phyloP scores from a whole-genome alignment of 2,329 filamentous ascomycete genomes.

The Fusarium bactridioides region DNA sequence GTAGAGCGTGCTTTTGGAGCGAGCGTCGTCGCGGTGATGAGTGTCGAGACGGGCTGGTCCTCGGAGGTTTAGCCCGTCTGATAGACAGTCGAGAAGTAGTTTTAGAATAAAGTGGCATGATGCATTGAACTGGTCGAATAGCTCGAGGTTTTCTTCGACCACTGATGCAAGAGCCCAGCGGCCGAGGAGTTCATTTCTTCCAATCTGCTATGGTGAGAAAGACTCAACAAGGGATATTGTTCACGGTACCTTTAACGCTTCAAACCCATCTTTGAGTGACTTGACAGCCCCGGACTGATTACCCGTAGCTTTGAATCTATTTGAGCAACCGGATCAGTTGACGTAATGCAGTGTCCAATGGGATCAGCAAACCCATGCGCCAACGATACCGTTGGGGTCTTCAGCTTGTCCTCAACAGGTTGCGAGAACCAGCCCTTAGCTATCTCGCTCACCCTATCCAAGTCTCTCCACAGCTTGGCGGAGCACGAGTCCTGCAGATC shows the following conservation, averaged over 20 bases:
- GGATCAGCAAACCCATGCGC: neutral
- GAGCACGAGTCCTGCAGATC: constrained; percentile 6
- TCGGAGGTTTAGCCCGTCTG: neutral
- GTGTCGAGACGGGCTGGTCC: neutral
- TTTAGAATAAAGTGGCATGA: constrained; percentile 12
- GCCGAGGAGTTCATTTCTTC: neutral
- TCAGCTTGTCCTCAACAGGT: constrained; percentile 2
- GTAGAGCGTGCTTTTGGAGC: constrained; percentile 18
- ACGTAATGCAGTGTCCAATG: neutral
- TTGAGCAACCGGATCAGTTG: neutral
- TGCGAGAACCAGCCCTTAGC: constrained; percentile 11
- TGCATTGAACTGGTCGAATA: constrained; percentile 7
- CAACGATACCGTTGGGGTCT: constrained; percentile 14
- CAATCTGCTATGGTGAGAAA: neutral
- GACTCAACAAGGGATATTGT: no score
- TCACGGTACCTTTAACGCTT: constrained; percentile 6
- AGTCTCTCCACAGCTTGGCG: neutral
- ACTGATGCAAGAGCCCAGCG: constrained; percentile 8
- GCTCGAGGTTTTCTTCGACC: neutral
- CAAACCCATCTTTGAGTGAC: neutral
- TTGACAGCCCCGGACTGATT: constrained; percentile 10
- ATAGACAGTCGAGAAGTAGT: constrained; percentile 7
- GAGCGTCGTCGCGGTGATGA: constrained; percentile 5
- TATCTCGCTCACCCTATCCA: neutral
- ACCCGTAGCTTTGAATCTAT: constrained; percentile 9